Evolutionary conservation across 2,329 filamentous ascomycete species (phyloP), one percentile per base, ranked within the genome.

Genomic region (Dryadomyces sulphureus): DNA sequence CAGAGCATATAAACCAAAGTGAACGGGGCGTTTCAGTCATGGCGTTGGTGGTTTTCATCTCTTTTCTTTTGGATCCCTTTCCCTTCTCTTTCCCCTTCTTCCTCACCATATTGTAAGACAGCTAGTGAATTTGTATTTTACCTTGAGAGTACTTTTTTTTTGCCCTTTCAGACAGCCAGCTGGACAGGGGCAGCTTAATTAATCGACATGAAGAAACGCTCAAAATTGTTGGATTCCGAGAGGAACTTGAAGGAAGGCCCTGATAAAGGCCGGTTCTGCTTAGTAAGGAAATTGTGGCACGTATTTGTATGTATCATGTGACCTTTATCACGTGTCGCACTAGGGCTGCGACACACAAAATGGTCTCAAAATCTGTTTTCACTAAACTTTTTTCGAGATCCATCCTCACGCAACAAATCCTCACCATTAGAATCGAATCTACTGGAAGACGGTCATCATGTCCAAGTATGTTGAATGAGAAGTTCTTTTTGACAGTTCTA

Each of bases 401-500:
- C n/a, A 21, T 19, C 35, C 21, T 32, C 47, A 53, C 54, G 54
- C 54, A 54, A 49, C 22, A 14, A 53, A 49, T 55, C 54, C 54
- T 54, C 52, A 55, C 54, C 56, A 56, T 54, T 57, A 55, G 55
- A 53, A 52, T 45, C 42, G 34, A 17, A 20, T 51, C 51, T 54
- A 53, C 47, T 55, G 51, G 49, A 85, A 88, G 84, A 88, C 83
- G 83, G 81, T 77, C 75, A 80, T 69, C 57, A 86, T 88, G 83
- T 88, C 84, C 59, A 89, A 89, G 44, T 48, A 36, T n/a, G 17
- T 36, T 36, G 11, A 5, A 4, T 7, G 8, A 19, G 12, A n/a
- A 6, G 5, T 7, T n/a, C 14, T 17, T n/a, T 36, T 12, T 24
- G 41, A 73, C 77, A 69, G 49, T 69, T 42, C 46, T 46, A 49